Evolutionary conservation across 768 basidiomycete genomes (phyloP).

Genomic region (Termitomyces bulborhizus): DNA sequence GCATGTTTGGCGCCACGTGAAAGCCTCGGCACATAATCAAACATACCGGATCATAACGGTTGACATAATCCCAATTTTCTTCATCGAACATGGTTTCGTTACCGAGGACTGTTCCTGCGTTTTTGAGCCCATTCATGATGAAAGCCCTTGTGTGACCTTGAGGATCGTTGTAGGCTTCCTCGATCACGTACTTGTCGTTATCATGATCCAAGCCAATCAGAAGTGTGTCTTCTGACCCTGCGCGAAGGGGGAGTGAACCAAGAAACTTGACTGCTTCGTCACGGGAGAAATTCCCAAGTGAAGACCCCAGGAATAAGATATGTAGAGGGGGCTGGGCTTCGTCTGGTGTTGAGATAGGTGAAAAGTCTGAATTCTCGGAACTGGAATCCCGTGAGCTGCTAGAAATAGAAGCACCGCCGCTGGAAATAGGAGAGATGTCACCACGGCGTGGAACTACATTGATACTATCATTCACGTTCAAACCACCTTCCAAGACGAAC

Average conservation of each 20-base stretch:
- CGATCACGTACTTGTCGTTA: conserved; percentile 63
- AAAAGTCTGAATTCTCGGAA: conserved; percentile 16
- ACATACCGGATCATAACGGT: conserved; percentile 41
- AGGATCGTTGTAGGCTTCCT: conserved; percentile 82
- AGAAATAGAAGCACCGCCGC: conserved; percentile 18
- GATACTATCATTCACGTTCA: conserved; percentile 23
- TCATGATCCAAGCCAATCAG: conserved; percentile 90
- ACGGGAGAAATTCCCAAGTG: conserved; percentile 84
- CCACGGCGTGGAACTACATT: conserved; percentile 11
- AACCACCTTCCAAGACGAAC: conserved; percentile 64
- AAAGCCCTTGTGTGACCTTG: conserved; percentile 68
- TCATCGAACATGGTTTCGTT: conserved; percentile 57
- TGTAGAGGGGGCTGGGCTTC: conserved; percentile 53
- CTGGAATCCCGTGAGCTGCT: conserved; percentile 19
- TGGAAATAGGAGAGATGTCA: conserved; percentile 35
- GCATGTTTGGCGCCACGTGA: background rate
- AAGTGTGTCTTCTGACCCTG: conserved; percentile 74
- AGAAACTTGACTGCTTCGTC: conserved; percentile 69
- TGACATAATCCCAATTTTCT: conserved; percentile 74
- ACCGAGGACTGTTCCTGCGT: conserved; percentile 63
- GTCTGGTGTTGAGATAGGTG: conserved; percentile 44
- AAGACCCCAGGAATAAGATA: conserved; percentile 87
- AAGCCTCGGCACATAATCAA: conserved; percentile 4
- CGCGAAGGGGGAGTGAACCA: conserved; percentile 66
- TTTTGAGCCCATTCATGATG: conserved; percentile 80